Conservation (phyloP, 129 eudicot species). For the Calendula officinalis region DNA sequence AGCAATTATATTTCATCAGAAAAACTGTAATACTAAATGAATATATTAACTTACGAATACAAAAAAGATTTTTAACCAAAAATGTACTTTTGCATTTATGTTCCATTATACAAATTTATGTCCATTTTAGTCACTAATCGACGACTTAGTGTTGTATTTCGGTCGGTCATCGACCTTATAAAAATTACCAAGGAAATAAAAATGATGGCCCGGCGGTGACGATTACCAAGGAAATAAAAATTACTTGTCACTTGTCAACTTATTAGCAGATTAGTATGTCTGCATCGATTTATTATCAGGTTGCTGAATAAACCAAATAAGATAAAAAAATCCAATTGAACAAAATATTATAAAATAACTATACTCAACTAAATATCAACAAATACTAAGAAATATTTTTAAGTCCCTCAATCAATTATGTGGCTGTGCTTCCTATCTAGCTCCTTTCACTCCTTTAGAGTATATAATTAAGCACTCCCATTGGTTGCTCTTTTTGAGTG, state of each 20-base stretch:
- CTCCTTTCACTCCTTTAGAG: constrained; percentile 10
- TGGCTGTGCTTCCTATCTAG: constrained; percentile 18
- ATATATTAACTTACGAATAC: constrained; percentile 3
- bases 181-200: neutral
- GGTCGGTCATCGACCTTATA: no score
- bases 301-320: no score
- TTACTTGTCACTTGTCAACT: no score
- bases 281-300: no score
- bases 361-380: no score
- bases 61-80: constrained; percentile 6
- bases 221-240: neutral
- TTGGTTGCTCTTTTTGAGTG: constrained; percentile 24
- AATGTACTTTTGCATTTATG: neutral
- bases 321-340: no score
- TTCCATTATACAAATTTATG: no score
- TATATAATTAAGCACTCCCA: constrained; percentile 7
- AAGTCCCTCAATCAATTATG: constrained; percentile 20
- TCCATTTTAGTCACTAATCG: no score
- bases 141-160: no score
- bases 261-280: no score
- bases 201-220: constrained; percentile 15
- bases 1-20: neutral
- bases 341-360: no score
- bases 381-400: neutral
- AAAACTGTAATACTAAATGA: neutral